Evolutionary conservation across 768 basidiomycete species (phyloP).

Genomic region (Xerocomus brunneocitrinus): DNA sequence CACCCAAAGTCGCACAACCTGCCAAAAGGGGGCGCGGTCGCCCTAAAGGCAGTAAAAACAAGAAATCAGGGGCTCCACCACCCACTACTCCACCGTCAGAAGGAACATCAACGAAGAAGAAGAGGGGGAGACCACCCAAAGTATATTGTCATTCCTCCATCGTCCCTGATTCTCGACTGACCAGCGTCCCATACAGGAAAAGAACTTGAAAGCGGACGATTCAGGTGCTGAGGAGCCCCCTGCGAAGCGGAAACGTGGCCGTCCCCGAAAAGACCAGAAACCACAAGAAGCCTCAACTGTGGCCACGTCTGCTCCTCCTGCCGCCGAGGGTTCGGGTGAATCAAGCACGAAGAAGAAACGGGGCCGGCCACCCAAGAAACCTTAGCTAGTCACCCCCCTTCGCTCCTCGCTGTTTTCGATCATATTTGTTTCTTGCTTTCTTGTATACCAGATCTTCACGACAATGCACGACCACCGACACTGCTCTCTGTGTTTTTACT

Average conservation of each 20-base stretch:
- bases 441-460: constrained; percentile 33
- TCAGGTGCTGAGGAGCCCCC: constrained; percentile 51
- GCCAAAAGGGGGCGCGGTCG: constrained; percentile 81
- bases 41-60: constrained; percentile 85
- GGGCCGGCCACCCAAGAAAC: constrained; percentile 59
- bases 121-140: constrained; percentile 50
- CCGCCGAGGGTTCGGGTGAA: constrained; percentile 43
- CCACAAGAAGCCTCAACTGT: constrained; percentile 38
- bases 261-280: constrained; percentile 65
- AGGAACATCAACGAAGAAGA: constrained; percentile 36
- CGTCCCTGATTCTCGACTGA: constrained; percentile 24
- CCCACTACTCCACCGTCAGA: constrained; percentile 27
- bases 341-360: constrained; percentile 62
- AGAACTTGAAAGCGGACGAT: constrained; percentile 30
- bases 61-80: constrained; percentile 41
- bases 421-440: constrained; percentile 31
- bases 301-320: constrained; percentile 22
- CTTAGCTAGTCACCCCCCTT: constrained; percentile 12
- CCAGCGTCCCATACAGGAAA: constrained; percentile 22
- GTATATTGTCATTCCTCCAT: constrained; percentile 25
- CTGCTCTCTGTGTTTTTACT: constrained; percentile 32
- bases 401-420: constrained; percentile 19
- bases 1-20: constrained; percentile 35
- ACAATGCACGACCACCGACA: constrained; percentile 33
- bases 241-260: constrained; percentile 66